Base-by-base conservation (phyloP, 2,329 filamentous ascomycete species). In the Fusarium illudens region DNA sequence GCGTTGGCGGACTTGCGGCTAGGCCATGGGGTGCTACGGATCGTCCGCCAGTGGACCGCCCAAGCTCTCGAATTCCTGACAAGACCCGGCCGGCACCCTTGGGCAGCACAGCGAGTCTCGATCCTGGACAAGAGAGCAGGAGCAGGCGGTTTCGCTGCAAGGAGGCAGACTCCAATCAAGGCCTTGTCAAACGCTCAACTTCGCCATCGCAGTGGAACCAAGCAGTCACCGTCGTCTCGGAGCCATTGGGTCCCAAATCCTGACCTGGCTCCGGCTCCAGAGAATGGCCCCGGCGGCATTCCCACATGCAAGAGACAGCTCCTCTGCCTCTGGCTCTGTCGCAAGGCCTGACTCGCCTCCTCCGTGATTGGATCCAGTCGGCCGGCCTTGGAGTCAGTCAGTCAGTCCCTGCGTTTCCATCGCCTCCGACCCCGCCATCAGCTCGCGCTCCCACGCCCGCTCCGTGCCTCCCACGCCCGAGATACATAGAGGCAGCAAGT, bases 261-360 rank as follows among this genome's bases (percentile, higher is more conserved):
- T 59, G 44, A 37, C 44, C 27, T 52, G 27, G 62, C 44, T 58
- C 55, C 44, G 64, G 39, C 54, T 54, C 42, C 52, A 65, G 37
- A 63, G 39, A 30, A 56, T 42, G 36, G 37, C 60, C 22, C 34
- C 48, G 17, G 34, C 61, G 63, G 54, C 64, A 68, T 68, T 73
- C 51, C 70, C 71, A 72, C 71, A 73, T 67, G 71, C 68, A 73
- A 70, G 46, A 64, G 62, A 56, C 54, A 67, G 51, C 54, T 61
- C 49, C 34, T 58, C 49, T 63, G 22, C 51, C 32, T 56, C 19
- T 61, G 27, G 37, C 27, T 49, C 50, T 67, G 48, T 68, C 61
- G 66, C 68, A 62, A 68, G 64, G 64, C 59, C 72, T 74, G 72
- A 74, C 72, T 74, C 72, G 72, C 64, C 66, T 62, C 62, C 33